Percentiles rank a stretch among this genome's conserved stretches.
These are phyloP conservation scores for Leucosporidium yakuticum DNA, from an alignment of 768 basidiomycete species.

Conservation along the genomic window DNA sequence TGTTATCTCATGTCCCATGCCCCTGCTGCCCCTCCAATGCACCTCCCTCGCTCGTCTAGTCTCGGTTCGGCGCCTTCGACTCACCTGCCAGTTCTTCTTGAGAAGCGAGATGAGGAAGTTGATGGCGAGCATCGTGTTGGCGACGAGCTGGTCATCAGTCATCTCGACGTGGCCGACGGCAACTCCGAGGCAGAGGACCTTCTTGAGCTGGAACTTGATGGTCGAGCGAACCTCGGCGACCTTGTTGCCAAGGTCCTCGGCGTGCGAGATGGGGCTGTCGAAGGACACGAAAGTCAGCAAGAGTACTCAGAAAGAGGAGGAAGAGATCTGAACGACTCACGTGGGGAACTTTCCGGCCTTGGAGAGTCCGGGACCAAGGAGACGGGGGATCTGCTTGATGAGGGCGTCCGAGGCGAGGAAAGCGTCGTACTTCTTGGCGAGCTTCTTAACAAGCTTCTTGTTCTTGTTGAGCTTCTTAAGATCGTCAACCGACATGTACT, in stretches of 20 bases:
- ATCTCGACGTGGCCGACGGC: slow-evolving; percentile 97
- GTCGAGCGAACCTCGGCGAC: slow-evolving; percentile 92
- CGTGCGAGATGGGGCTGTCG: slow-evolving; percentile 71
- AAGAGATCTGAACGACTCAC: too few species aligned
- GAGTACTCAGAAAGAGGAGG: background rate
- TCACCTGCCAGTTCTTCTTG: slow-evolving; percentile 73
- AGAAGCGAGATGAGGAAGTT: slow-evolving; percentile 99
- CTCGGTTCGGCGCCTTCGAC: slow-evolving; percentile 6
- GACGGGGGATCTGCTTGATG: slow-evolving; percentile 99
- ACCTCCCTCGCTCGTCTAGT: too few species aligned
- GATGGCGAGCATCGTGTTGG: slow-evolving; percentile 97
- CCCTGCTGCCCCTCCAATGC: too few species aligned
- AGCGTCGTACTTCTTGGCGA: slow-evolving; percentile 98
- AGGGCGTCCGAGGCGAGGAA: slow-evolving; percentile 95
- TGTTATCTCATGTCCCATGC: too few species aligned
- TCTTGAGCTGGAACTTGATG: slow-evolving; percentile 99
- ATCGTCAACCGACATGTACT: slow-evolving; percentile 99
- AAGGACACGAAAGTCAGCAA: slow-evolving; percentile 57
- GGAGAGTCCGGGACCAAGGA: slow-evolving; percentile 97
- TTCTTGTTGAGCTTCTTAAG: slow-evolving; percentile 89
- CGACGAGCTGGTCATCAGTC: slow-evolving; percentile 93
- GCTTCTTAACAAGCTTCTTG: slow-evolving; percentile 96
- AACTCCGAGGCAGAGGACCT: slow-evolving; percentile 97
- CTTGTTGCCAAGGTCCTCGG: slow-evolving; percentile 84
- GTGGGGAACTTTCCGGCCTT: slow-evolving; percentile 61